These are phyloP conservation scores for Lasiosphaeria hispida DNA, from an alignment of 495 filamentous ascomycete genomes.

Conservation along the genomic window DNA sequence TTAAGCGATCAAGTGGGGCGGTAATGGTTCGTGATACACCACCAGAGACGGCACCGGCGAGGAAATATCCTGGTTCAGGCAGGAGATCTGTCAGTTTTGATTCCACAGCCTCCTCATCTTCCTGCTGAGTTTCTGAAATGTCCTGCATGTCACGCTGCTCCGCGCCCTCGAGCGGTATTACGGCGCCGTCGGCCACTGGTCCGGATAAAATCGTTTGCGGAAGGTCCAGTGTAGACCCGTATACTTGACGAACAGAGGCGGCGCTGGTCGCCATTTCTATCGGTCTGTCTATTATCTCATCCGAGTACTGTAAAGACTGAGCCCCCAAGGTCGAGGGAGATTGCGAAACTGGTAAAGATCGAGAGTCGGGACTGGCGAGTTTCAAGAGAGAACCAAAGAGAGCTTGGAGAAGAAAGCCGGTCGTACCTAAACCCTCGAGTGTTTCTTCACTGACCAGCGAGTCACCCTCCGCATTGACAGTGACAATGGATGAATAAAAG, in stretches of 20 bases:
- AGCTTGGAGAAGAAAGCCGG: slow-evolving; percentile 67
- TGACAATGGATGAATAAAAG: slow-evolving; percentile 88
- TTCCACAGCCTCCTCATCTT: slow-evolving; percentile 36
- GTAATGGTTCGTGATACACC: slow-evolving; percentile 90
- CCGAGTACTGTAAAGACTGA: slow-evolving; percentile 7
- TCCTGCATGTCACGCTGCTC: slow-evolving; percentile 24
- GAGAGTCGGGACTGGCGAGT: slow-evolving; percentile 44
- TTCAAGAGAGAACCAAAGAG: slow-evolving; percentile 66
- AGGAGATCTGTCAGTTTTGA: slow-evolving; percentile 52
- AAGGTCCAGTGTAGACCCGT: slow-evolving; percentile 12
- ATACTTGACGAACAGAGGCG: slow-evolving; percentile 12
- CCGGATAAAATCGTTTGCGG: slow-evolving; percentile 15
- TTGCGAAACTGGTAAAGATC: slow-evolving; percentile 5
- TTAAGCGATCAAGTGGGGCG: slow-evolving; percentile 92
- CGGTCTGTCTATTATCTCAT: slow-evolving; percentile 8
- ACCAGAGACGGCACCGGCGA: slow-evolving; percentile 90
- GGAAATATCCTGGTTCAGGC: slow-evolving; percentile 86
- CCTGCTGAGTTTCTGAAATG: slow-evolving; percentile 27
- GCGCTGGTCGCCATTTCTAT: slow-evolving; percentile 18
- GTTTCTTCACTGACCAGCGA: slow-evolving; percentile 85
- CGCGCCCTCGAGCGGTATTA: slow-evolving; percentile 17
- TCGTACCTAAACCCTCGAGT: slow-evolving; percentile 91
- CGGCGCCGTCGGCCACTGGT: slow-evolving; percentile 9
- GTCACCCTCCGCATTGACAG: slow-evolving; percentile 91
- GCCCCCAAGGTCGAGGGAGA: slow-evolving; percentile 8